Base-by-base conservation (phyloP, 2,329 filamentous ascomycete species). In the Alternaria ventricosa region DNA sequence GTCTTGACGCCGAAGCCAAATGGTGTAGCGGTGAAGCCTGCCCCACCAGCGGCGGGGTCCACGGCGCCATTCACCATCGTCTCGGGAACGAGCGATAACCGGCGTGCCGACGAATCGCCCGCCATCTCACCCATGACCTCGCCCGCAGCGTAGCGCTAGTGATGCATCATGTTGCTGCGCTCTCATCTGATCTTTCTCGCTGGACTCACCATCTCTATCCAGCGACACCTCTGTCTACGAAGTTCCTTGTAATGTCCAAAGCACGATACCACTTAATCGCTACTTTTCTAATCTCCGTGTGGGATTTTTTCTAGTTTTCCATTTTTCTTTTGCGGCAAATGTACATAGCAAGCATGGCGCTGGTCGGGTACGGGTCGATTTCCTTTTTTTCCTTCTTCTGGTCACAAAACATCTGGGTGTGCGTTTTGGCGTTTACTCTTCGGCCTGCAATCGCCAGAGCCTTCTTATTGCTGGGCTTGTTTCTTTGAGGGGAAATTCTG, bases 91-190 rank as follows among this genome's bases (percentile, higher is more conserved):
- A 55, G 50, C 22, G 59, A 66, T 7, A 46, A 47, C 5, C 51
- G 60, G 4, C 33, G 25, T 30, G 10, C 27, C 4, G 41, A 59
- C 6, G 68, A 68, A 11, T 63, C 66, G 6, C 68, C 67, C 4
- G 55, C 62, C 12, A 56, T 70, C 54, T 67, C 65, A 7, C 67
- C 67, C 3, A 54, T 60, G 28, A 58, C 66, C 4, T 71, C 68
- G 22, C 57, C 69, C 15, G 46, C 63, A 12, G 23, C 63, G 9
- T 59, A 64, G 30, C 13, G 49, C 13, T 15, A 41, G 49, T 36
- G 20, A 15, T 4, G 18, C 15, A 9, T 25, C 6, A 15, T n/a
- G 15, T 10, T 18, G n/a, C 45, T 18, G 25, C 23, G n/a, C 30
- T 41, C 20, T 7, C 33, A 10, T 53, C 13, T 36, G 49, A 23